These are phyloP conservation scores for Xylaria longipes DNA, from an alignment of 495 filamentous ascomycete genomes.

Conservation along the genomic window DNA sequence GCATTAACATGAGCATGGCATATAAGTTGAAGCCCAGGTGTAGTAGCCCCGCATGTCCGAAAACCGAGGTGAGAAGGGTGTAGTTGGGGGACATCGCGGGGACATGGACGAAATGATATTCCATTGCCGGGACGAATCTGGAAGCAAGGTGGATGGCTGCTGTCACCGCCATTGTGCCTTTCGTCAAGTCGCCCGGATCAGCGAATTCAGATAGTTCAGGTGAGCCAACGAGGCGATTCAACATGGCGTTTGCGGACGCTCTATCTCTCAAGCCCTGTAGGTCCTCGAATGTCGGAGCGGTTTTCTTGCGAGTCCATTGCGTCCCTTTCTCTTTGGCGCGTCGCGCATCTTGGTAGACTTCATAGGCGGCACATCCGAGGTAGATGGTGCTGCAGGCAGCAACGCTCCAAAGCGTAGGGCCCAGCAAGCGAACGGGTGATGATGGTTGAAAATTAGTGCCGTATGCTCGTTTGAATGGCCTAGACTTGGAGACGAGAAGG, in stretches of 20 bases:
- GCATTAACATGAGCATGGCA: conserved; percentile 28
- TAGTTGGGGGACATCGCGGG: conserved; percentile 31
- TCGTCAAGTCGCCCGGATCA: conserved; percentile 23
- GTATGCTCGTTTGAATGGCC: conserved; percentile 5
- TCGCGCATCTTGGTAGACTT: conserved; percentile 35
- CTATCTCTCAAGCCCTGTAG: conserved; percentile 25
- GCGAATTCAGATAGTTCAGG: conserved; percentile 10
- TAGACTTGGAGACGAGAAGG: neutral
- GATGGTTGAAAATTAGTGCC: neutral
- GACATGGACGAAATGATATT: conserved; percentile 27
- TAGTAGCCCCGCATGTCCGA: conserved; percentile 33
- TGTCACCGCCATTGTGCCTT: conserved; percentile 28
- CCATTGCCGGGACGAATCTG: neutral
- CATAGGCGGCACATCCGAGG: conserved; percentile 37
- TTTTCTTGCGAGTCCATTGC: neutral
- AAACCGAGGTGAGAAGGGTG: conserved; percentile 39
- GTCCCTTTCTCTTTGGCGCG: conserved; percentile 19
- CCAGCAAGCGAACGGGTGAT: conserved; percentile 30
- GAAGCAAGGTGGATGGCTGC: conserved; percentile 23
- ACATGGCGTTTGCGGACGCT: neutral
- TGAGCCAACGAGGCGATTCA: neutral
- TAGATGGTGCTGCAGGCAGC: conserved; percentile 36
- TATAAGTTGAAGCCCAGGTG: conserved; percentile 34
- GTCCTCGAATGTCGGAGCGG: conserved; percentile 30
- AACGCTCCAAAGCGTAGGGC: conserved; percentile 37